Conservation (phyloP, 352 stramenopile species). For the Globisporangium ultimum region DNA sequence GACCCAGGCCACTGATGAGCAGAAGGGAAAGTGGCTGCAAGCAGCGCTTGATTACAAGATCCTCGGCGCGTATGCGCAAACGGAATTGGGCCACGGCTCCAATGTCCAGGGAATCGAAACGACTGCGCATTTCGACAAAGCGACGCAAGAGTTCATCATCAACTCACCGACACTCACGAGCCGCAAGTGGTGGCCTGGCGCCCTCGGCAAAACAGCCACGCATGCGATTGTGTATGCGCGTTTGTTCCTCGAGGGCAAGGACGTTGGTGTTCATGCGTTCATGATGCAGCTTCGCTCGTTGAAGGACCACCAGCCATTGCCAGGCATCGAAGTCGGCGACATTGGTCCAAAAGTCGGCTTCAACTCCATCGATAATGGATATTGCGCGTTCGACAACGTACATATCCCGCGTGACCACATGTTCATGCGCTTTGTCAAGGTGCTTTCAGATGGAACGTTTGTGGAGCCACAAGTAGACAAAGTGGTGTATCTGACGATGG, state of each 20-base stretch:
- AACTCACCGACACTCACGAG: conserved; percentile 93
- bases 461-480: conserved; percentile 61
- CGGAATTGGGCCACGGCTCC: conserved; percentile 94
- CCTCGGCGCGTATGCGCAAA: conserved; percentile 93
- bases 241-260: conserved; percentile 48
- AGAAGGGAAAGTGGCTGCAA: conserved; percentile 62
- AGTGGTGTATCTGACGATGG: conserved; percentile 42
- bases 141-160: conserved; percentile 91
- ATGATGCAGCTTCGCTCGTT: conserved; percentile 87
- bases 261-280: conserved; percentile 93
- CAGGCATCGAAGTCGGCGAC: conserved; percentile 88
- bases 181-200: conserved; percentile 96
- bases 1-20: conserved; percentile 53
- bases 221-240: conserved; percentile 92
- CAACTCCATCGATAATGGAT: conserved; percentile 92
- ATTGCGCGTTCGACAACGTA: conserved; percentile 80
- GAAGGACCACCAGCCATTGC: conserved; percentile 70
- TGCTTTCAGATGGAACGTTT: conserved; percentile 53
- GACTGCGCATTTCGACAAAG: conserved; percentile 88
- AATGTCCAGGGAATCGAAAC: conserved; percentile 92
- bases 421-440: conserved; percentile 46
- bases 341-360: conserved; percentile 93
- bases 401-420: conserved; percentile 74
- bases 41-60: conserved; percentile 63
- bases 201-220: conserved; percentile 87